A percentile compares a stretch with the other conserved stretches of the same genome.
phyloP scores from a whole-genome alignment of 2,329 filamentous ascomycete species.

The Trichophaea hybrida region DNA sequence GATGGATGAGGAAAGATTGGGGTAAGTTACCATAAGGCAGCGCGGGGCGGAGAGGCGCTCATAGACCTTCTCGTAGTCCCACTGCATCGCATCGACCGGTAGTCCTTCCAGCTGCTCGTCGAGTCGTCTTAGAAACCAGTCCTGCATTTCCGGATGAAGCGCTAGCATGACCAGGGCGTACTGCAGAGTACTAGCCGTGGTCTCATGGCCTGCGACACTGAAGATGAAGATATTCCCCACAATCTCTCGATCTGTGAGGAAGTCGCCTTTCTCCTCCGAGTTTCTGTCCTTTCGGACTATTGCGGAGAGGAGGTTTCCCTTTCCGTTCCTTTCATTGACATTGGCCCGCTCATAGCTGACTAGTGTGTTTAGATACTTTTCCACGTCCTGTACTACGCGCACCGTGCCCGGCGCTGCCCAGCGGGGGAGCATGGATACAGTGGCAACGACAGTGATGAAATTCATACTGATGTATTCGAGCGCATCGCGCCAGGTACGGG shows the following conservation, averaged over 20 bases:
- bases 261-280: background rate
- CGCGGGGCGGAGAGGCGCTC: background rate
- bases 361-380: background rate
- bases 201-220: constrained; percentile 64
- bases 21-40: constrained; percentile 1
- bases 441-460: background rate
- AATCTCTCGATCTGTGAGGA: constrained; percentile 42
- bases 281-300: background rate
- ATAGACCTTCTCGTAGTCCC: background rate
- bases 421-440: background rate
- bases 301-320: constrained; percentile 5
- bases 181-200: constrained; percentile 60
- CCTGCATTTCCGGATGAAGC: constrained; percentile 48
- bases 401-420: background rate
- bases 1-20: constrained; percentile 4
- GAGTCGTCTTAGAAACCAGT: constrained; percentile 39
- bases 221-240: constrained; percentile 57
- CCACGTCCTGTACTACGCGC: background rate
- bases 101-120: background rate
- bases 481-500: background rate
- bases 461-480: background rate
- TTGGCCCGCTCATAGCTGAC: background rate
- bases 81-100: background rate
- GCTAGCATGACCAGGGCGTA: constrained; percentile 57
- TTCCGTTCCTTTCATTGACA: background rate